Percentiles rank a stretch among this genome's conserved stretches.
Evolutionary conservation across 2,329 filamentous ascomycete species (phyloP).

Genomic region (Fusarium compactum): DNA sequence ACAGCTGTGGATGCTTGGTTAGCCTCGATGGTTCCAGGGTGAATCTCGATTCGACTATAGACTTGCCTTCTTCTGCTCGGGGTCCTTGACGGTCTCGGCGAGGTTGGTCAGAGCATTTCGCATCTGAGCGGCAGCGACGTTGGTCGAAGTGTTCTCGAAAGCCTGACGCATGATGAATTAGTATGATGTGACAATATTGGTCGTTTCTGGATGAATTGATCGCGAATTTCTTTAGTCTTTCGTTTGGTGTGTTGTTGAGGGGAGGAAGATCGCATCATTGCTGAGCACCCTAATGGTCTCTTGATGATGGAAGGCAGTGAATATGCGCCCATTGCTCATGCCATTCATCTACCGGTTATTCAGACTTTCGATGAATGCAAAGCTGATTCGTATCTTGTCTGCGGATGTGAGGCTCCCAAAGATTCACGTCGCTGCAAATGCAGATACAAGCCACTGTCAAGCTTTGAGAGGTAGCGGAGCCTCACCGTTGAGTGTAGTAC

Average conservation of each 20-base stretch:
- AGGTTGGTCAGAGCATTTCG: slow-evolving; percentile 96
- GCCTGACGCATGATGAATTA: slow-evolving; percentile 69
- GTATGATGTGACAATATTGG: slow-evolving; percentile 19
- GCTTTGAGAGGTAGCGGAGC: not conserved
- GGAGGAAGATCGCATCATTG: slow-evolving; percentile 1
- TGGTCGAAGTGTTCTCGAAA: slow-evolving; percentile 99
- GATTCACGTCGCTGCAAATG: not conserved
- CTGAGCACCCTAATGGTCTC: not conserved
- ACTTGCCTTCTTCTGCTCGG: slow-evolving; percentile 83
- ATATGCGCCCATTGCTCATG: slow-evolving; percentile 3
- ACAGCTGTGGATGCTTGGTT: slow-evolving; percentile 68
- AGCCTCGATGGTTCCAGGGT: not conserved
- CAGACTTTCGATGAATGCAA: not conserved
- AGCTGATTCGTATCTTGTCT: not conserved
- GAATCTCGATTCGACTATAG: not conserved
- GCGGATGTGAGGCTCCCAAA: not conserved
- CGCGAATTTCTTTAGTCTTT: not conserved
- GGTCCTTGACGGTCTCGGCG: slow-evolving; percentile 87
- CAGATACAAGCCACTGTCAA: not conserved
- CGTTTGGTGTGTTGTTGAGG: not conserved
- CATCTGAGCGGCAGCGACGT: slow-evolving; percentile 98
- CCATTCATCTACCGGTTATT: slow-evolving; percentile 3
- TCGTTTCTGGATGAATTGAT: not conserved
- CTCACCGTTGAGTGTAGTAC: slow-evolving; percentile 6
- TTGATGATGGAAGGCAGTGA: not conserved